Evolutionary conservation across 176 grass and related monocot genomes (phyloP).

Genomic region (Neostapfia colusana): DNA sequence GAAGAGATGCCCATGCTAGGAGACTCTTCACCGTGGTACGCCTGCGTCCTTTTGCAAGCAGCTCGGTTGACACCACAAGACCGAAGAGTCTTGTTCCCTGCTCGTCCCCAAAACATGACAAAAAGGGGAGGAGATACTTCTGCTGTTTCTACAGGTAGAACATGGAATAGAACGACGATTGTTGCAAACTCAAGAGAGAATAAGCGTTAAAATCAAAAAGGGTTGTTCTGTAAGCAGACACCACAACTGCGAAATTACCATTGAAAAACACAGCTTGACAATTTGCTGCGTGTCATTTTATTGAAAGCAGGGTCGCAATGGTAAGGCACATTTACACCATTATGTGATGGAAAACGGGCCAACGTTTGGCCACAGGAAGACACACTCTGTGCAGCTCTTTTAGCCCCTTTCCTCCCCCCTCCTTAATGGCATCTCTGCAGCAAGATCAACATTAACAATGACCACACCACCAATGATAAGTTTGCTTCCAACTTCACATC

Average conservation of each 20-base stretch:
- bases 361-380: slow-evolving; percentile 24
- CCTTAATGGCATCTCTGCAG: slow-evolving; percentile 33
- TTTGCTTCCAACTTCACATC: slow-evolving; percentile 39
- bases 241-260: not conserved
- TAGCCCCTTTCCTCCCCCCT: not conserved
- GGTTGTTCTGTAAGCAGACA: not conserved
- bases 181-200: too few relatives aligned
- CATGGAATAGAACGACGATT: too few relatives aligned
- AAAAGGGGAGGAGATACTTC: not conserved
- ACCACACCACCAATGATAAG: slow-evolving; percentile 31
- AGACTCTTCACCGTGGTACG: too few relatives aligned
- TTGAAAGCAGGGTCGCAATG: slow-evolving; percentile 30
- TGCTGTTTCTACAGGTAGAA: not conserved
- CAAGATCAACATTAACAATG: slow-evolving; percentile 37
- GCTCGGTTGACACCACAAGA: not conserved
- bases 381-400: slow-evolving; percentile 23
- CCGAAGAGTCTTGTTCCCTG: not conserved
- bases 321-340: slow-evolving; percentile 31
- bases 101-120: not conserved
- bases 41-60: not conserved
- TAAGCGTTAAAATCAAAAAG: not conserved
- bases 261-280: not conserved
- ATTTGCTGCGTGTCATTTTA: slow-evolving; percentile 3
- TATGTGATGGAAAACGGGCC: slow-evolving; percentile 35
- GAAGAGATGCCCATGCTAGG: too few relatives aligned